Conservation (phyloP, 1,284 basidiomycete species). For the Trichosporon faecale region DNA sequence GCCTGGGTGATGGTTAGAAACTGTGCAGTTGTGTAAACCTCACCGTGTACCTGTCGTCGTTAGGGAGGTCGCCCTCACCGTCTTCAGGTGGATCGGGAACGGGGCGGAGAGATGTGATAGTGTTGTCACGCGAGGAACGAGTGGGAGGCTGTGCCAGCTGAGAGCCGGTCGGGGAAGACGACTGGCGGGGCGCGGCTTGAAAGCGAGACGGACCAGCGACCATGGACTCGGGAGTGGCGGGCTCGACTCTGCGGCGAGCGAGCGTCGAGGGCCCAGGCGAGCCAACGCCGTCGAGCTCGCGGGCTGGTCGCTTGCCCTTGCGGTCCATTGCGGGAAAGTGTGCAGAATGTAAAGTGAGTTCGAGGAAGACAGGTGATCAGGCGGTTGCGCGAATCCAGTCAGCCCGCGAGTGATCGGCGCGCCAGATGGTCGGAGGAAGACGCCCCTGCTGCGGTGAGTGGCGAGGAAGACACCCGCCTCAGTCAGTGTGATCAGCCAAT, state of each 20-base stretch:
- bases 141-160: not conserved
- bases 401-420: not conserved
- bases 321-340: not conserved
- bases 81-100: not conserved
- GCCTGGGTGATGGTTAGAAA: conserved; percentile 23
- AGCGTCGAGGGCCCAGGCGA: not conserved
- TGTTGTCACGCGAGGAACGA: not conserved
- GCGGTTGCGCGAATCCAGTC: not conserved
- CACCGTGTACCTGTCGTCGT: conserved; percentile 11
- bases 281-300: not conserved
- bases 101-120: not conserved
- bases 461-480: not conserved
- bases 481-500: not conserved
- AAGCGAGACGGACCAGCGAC: conserved; percentile 3
- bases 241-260: not conserved
- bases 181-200: not conserved
- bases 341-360: not conserved
- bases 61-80: not conserved
- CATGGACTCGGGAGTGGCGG: not conserved
- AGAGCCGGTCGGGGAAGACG: not conserved
- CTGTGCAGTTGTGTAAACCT: not conserved
- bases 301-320: not conserved
- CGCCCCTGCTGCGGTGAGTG: not conserved
- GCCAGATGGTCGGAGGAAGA: not conserved
- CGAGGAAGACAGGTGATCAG: not conserved